A percentile compares a stretch with the other conserved stretches of the same genome.
Conservation (phyloP, 78 protist species). For the Salpingoeca rosetta region DNA sequence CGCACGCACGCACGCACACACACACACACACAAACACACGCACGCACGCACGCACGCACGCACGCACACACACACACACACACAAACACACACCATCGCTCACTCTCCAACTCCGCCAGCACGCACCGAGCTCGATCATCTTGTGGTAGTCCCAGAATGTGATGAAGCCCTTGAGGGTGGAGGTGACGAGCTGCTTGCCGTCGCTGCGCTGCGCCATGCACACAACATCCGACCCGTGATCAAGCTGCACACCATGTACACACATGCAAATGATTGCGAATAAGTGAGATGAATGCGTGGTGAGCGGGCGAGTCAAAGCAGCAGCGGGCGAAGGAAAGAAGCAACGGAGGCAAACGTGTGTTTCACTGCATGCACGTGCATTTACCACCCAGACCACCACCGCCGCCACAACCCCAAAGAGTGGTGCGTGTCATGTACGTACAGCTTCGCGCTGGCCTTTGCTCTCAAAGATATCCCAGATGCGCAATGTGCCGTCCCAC, state of each 20-base stretch:
- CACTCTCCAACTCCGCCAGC: too few relatives aligned
- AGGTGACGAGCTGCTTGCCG: slow-evolving; percentile 1
- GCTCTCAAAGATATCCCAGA: slow-evolving; percentile 77
- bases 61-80: neutral
- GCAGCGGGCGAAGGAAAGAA: neutral
- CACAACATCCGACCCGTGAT: neutral
- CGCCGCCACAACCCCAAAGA: too few relatives aligned
- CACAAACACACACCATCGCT: slow-evolving; percentile 13
- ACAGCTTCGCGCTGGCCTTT: slow-evolving; percentile 19
- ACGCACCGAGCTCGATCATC: too few relatives aligned
- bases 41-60: neutral
- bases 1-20: too few relatives aligned
- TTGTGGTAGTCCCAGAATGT: too few relatives aligned
- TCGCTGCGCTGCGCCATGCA: neutral
- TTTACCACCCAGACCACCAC: too few relatives aligned
- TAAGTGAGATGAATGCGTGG: neutral
- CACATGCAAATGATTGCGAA: too few relatives aligned
- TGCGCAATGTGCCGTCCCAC: slow-evolving; percentile 70
- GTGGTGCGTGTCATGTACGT: neutral
- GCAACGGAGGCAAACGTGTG: too few relatives aligned
- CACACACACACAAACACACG: neutral
- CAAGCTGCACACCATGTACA: too few relatives aligned
- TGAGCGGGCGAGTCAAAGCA: neutral
- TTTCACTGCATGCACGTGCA: too few relatives aligned
- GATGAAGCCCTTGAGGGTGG: slow-evolving; percentile 36